Conservation (phyloP, 192 early-diverging fungal species). For the Backusella morwellensis region DNA sequence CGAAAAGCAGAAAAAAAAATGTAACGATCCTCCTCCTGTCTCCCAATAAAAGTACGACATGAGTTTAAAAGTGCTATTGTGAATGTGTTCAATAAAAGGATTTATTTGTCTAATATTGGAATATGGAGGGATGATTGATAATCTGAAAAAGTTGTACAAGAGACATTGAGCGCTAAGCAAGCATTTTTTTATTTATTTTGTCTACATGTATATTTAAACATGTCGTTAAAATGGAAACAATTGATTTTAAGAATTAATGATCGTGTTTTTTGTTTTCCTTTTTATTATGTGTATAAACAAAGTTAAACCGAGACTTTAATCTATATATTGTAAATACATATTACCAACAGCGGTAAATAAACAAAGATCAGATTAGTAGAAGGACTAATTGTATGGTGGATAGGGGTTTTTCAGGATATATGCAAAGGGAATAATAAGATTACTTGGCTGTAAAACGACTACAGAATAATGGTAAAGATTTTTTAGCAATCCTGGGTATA, state of each 20-base stretch:
- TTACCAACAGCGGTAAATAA: not conserved
- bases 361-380: not conserved
- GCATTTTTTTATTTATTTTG: not conserved
- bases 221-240: not conserved
- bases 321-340: not conserved
- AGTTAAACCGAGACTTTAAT: not conserved
- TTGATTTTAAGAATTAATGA: not conserved
- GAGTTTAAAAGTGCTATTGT: not conserved
- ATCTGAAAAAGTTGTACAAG: not conserved
- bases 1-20: not conserved
- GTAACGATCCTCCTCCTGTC: not conserved
- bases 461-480: not conserved
- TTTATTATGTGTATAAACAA: not conserved
- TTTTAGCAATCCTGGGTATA: conserved; percentile 6
- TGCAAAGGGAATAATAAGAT: not conserved
- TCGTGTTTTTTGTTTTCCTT: not conserved
- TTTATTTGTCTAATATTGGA: not conserved
- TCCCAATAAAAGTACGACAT: not conserved
- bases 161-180: not conserved
- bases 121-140: not conserved
- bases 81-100: not conserved
- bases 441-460: not conserved
- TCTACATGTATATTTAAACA: not conserved
- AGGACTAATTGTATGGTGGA: not conserved
- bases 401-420: not conserved